A percentile compares a stretch with the other conserved stretches of the same genome.
These are phyloP conservation scores for Raffaelea ambrosiae DNA, from an alignment of 2,329 filamentous ascomycete species.

Conservation along the genomic window DNA sequence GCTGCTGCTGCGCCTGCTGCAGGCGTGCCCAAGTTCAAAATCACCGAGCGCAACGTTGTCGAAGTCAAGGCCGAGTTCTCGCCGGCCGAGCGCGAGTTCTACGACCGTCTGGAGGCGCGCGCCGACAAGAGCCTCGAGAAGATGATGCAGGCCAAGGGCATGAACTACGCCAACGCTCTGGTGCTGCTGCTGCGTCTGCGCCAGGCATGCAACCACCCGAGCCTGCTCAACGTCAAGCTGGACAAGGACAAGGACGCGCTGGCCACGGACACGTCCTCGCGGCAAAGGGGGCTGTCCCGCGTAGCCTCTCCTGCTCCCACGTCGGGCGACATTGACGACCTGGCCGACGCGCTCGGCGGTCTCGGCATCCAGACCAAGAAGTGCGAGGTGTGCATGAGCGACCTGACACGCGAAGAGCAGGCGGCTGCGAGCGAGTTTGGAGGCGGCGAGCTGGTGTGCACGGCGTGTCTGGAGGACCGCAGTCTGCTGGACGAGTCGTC, in stretches of 20 bases:
- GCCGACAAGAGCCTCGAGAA: constrained; percentile 79
- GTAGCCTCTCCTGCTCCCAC: constrained; percentile 35
- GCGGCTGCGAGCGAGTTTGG: constrained; percentile 22
- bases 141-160: constrained; percentile 69
- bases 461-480: constrained; percentile 67
- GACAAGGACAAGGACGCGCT: constrained; percentile 83
- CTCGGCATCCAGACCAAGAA: constrained; percentile 69
- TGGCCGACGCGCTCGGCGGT: constrained; percentile 79
- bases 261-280: constrained; percentile 44
- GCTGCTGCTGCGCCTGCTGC: constrained; percentile 29
- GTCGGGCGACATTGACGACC: constrained; percentile 64
- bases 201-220: constrained; percentile 91
- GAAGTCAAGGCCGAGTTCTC: constrained; percentile 72
- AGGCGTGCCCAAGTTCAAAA: constrained; percentile 76
- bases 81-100: constrained; percentile 74
- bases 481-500: constrained; percentile 47
- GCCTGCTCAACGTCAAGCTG: constrained; percentile 76
- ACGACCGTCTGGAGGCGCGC: constrained; percentile 71
- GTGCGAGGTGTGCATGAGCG: constrained; percentile 75
- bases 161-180: constrained; percentile 90
- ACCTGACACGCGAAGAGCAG: constrained; percentile 48
- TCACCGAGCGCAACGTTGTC: constrained; percentile 83
- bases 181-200: constrained; percentile 83
- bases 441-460: constrained; percentile 47
- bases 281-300: too few species aligned